Percentiles rank a stretch among this genome's conserved stretches.
These are phyloP conservation scores for Sergeia podlipaevii DNA, from an alignment of 208 protist genomes.

Conservation along the genomic window DNA sequence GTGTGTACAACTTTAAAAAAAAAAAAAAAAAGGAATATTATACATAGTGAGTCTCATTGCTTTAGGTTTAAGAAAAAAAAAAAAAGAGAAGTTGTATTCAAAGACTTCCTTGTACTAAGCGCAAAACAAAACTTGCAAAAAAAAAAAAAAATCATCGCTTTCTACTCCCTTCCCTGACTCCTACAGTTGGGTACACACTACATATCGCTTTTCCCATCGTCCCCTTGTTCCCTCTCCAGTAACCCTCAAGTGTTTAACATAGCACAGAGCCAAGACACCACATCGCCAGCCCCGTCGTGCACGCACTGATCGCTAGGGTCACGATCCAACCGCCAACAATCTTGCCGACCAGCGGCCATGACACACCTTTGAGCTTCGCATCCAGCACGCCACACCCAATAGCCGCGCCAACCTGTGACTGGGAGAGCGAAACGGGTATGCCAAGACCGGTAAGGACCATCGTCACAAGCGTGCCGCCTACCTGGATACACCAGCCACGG, in stretches of 20 bases:
- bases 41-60: no score
- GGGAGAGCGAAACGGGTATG: conserved; percentile 78
- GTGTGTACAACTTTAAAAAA: no score
- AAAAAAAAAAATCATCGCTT: background rate
- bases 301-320: conserved; percentile 67
- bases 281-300: conserved; percentile 57
- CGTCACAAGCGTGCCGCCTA: conserved; percentile 71
- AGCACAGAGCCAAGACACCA: conserved; percentile 30
- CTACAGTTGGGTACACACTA: no score
- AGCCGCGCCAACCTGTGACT: conserved; percentile 72
- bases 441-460: conserved; percentile 81
- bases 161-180: background rate
- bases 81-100: no score
- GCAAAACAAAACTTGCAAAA: no score
- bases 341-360: conserved; percentile 65
- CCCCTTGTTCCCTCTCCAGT: background rate
- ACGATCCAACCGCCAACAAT: conserved; percentile 71
- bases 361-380: conserved; percentile 50
- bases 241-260: conserved; percentile 27
- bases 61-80: no score
- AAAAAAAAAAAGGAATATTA: no score
- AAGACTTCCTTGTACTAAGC: no score
- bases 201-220: no score
- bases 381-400: conserved; percentile 80
- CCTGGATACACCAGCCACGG: conserved; percentile 81